Conservation (phyloP, 2,329 filamentous ascomycete genomes). For the Neoarthrinium moseri region DNA sequence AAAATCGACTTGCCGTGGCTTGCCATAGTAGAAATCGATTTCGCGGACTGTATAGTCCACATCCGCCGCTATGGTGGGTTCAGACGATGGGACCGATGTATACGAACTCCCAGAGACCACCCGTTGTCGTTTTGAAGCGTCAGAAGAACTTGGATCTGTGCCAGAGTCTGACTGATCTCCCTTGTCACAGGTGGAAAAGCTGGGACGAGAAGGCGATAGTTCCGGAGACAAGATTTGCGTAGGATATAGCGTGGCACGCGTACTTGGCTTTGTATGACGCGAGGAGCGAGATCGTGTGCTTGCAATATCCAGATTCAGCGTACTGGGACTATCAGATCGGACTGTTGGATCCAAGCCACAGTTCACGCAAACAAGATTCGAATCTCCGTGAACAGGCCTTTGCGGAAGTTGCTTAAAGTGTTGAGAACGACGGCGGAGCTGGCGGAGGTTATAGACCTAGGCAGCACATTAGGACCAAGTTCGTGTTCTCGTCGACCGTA, state of each 20-base stretch:
- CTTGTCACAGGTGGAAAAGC: neutral
- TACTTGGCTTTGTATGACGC: neutral
- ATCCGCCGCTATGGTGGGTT: neutral
- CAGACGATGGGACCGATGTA: neutral
- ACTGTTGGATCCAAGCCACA: constrained; percentile 1
- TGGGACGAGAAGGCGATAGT: neutral
- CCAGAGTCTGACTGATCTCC: neutral
- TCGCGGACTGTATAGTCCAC: constrained; percentile 1
- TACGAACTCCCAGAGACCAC: neutral
- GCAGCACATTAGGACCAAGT: neutral
- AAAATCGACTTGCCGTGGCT: constrained; percentile 1
- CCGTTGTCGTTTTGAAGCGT: neutral
- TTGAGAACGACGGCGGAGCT: constrained; percentile 1
- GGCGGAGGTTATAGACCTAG: constrained; percentile 5
- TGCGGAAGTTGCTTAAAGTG: neutral
- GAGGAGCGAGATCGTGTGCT: neutral
- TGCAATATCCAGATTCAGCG: neutral
- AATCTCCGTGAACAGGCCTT: neutral
- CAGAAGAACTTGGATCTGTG: neutral
- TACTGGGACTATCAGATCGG: neutral
- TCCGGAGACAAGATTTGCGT: neutral
- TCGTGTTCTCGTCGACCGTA: neutral
- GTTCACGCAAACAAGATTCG: neutral
- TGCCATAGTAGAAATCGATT: constrained; percentile 1
- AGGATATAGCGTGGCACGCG: neutral